Evolutionary conservation across 2,329 filamentous ascomycete genomes (phyloP).

Genomic region (Dryadomyces sulphureus): DNA sequence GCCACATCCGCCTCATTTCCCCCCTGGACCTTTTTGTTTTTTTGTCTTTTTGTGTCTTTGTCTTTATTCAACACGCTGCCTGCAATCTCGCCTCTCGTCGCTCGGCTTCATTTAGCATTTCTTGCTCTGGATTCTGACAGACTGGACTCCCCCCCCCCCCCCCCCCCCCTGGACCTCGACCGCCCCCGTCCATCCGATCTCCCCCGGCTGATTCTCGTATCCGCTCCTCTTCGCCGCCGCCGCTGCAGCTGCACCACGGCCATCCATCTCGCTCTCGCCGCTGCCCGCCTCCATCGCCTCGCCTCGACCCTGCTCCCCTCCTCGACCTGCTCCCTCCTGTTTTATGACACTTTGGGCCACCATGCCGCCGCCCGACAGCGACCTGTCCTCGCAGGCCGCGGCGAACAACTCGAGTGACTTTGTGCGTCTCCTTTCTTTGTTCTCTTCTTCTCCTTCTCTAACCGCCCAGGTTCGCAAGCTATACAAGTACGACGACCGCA

Average conservation of each 20-base stretch:
- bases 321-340: neutral
- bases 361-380: conserved; percentile 20
- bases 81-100: too few species aligned
- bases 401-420: conserved; percentile 88
- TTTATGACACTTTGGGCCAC: neutral
- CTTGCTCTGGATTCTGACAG: too few species aligned
- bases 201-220: too few species aligned
- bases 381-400: conserved; percentile 22
- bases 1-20: neutral
- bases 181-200: too few species aligned
- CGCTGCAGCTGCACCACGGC: too few species aligned
- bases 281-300: neutral
- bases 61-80: too few species aligned
- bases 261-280: neutral
- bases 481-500: conserved; percentile 62
- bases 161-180: too few species aligned
- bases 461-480: conserved; percentile 73
- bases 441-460: neutral
- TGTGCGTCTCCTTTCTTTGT: conserved; percentile 41
- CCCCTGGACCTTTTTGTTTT: neutral
- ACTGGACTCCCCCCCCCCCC: too few species aligned
- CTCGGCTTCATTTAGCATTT: too few species aligned
- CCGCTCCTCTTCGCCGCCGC: too few species aligned
- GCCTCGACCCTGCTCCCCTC: neutral
- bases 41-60: too few species aligned